Percentiles rank a stretch among this genome's conserved stretches.
Conservation (phyloP, 306 rosid species). For the Senna siamea region DNA sequence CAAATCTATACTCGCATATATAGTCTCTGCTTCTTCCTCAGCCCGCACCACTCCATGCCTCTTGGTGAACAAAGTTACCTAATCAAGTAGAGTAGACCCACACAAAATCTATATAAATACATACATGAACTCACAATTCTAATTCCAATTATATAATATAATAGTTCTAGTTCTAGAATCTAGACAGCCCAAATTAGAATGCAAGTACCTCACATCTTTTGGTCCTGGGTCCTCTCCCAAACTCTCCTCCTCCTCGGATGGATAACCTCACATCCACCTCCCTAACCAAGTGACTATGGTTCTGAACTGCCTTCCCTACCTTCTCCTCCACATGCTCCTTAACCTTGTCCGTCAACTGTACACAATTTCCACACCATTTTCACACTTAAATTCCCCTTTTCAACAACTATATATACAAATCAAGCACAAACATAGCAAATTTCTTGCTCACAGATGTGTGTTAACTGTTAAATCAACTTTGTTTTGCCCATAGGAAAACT, state of each 20-base stretch:
- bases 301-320: constrained; percentile 79
- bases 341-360: constrained; percentile 67
- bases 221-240: constrained; percentile 81
- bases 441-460: not conserved
- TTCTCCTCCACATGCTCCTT: constrained; percentile 90
- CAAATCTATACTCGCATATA: constrained; percentile 83
- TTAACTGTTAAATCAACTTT: no score
- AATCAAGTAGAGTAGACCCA: not conserved
- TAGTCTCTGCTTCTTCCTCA: constrained; percentile 79
- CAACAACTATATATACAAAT: not conserved
- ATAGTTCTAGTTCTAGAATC: no score
- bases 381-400: not conserved
- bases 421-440: not conserved
- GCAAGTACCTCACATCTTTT: constrained; percentile 76
- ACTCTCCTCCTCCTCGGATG: constrained; percentile 79
- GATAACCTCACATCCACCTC: constrained; percentile 90
- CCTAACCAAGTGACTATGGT: constrained; percentile 82
- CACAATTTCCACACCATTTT: constrained; percentile 11
- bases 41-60: constrained; percentile 91
- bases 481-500: no score
- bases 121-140: not conserved
- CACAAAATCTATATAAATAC: not conserved
- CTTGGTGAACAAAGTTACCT: constrained; percentile 84
- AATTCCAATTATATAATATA: not conserved
- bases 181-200: not conserved